Evolutionary conservation across 2,329 filamentous ascomycete species (phyloP), one percentile per base, ranked within the genome.

Genomic region (Chrysoporthe cubensis): DNA sequence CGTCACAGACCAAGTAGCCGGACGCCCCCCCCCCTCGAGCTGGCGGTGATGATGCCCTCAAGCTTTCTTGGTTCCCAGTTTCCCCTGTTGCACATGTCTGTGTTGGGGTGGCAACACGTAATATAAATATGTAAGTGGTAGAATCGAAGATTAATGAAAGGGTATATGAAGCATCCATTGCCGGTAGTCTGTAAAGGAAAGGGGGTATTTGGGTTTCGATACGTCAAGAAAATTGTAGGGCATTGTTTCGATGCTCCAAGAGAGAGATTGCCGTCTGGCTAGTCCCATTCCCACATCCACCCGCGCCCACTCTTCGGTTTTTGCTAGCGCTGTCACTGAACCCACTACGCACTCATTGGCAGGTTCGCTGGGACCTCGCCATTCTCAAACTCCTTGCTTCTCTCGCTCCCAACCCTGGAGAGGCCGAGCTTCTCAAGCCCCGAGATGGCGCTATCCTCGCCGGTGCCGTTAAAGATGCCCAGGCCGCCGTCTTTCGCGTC

Each of bases 401-500:
- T 64, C 2, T 74, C 75, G 43, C 78, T 78, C 44, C 80, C 79
- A 37, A 74, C 71, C 67, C 77, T 78, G 40, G 75, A 75, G 1
- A 75, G 71, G 4, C 74, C 75, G 48, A 78, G 70, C 71, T 80
- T 82, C 71, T 81, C 81, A 62, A 83, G 71, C 21, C 80, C 82
- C 7, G 81, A 79, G 21, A 81, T 78, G 32, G 78, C 80, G 71
- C 80, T 80, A 71, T 84, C 81, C 0, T 76, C 75, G 21, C 68
- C 65, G 56, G 62, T 59, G 9, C 64, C 67, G 42, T 61, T 66
- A 26, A 56, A 70, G 61, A 79, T 80, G n/a, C 71, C 70, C 32
- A 83, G 81, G 1, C 82, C 81, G n/a, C 82, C 75, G 13, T 80
- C 78, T 46, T 81, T 79, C n/a, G 50, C 26, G 18, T 48, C 37